These are phyloP conservation scores for Magnusiomyces paraingens DNA, from an alignment of 1,139 yeast genomes.

Conservation along the genomic window DNA sequence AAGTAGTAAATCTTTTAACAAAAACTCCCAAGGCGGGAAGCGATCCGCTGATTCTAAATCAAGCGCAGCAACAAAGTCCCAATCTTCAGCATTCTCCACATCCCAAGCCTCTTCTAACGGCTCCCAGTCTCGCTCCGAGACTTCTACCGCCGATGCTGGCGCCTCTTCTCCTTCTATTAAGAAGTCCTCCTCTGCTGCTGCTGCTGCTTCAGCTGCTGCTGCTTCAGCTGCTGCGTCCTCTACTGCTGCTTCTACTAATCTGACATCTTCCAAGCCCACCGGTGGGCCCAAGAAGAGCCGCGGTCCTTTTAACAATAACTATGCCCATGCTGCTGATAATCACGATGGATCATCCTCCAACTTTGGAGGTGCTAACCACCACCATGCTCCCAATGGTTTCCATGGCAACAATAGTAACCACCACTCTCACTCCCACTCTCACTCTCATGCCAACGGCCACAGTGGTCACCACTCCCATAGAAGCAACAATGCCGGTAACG, in stretches of 20 bases:
- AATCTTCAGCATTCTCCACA: background rate
- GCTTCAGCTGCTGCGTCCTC: background rate
- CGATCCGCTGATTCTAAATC: background rate
- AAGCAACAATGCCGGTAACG: conserved; percentile 5
- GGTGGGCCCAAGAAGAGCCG: conserved; percentile 14
- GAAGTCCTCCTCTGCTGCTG: background rate
- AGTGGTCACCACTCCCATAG: conserved; percentile 14
- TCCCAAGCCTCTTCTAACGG: background rate
- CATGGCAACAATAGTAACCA: conserved; percentile 15
- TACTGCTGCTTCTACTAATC: background rate
- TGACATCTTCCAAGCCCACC: conserved; percentile 5
- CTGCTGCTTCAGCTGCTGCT: background rate
- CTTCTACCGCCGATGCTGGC: background rate
- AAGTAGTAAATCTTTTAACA: conserved; percentile 3
- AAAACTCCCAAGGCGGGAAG: conserved; percentile 4
- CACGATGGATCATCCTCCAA: conserved; percentile 8
- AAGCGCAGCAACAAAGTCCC: background rate
- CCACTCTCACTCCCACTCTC: conserved; percentile 33
- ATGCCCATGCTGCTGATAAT: conserved; percentile 1
- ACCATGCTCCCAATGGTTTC: conserved; percentile 27
- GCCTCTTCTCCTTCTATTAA: background rate
- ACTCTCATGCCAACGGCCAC: conserved; percentile 25
- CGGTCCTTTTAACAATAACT: conserved; percentile 3
- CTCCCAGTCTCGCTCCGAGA: no score
- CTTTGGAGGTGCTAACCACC: conserved; percentile 8